Evolutionary conservation across 108 stramenopile genomes (phyloP).

Genomic region (Epithemia pelagica): DNA sequence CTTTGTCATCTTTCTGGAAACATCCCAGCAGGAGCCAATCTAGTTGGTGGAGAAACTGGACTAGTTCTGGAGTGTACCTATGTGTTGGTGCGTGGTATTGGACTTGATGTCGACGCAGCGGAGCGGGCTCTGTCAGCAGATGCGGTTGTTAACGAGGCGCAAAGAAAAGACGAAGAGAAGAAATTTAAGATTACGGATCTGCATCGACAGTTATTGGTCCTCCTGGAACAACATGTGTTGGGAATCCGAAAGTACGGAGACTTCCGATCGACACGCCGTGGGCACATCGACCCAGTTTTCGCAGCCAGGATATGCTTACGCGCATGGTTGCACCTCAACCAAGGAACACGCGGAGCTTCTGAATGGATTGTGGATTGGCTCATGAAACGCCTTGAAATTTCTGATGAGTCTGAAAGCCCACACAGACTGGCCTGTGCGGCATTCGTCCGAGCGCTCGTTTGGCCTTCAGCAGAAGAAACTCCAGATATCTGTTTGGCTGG

Average conservation of each 20-base stretch:
- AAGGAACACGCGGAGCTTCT: slow-evolving; percentile 12
- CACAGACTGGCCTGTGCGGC: slow-evolving; percentile 75
- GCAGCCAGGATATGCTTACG: slow-evolving; percentile 61
- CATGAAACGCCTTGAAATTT: slow-evolving; percentile 23
- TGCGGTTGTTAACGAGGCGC: slow-evolving; percentile 8
- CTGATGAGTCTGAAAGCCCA: slow-evolving; percentile 9
- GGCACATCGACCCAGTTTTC: slow-evolving; percentile 61
- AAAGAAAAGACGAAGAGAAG: not conserved
- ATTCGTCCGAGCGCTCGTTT: slow-evolving; percentile 54
- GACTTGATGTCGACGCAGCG: slow-evolving; percentile 56
- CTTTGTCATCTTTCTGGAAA: slow-evolving; percentile 62
- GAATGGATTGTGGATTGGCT: slow-evolving; percentile 48
- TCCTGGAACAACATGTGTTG: slow-evolving; percentile 61
- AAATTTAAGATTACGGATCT: slow-evolving; percentile 36
- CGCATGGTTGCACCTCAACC: slow-evolving; percentile 49
- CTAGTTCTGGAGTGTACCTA: slow-evolving; percentile 61
- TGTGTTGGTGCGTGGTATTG: slow-evolving; percentile 39
- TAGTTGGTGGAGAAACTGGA: slow-evolving; percentile 72
- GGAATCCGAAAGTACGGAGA: slow-evolving; percentile 63
- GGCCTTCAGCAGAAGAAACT: slow-evolving; percentile 40
- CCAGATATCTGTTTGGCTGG: slow-evolving; percentile 27
- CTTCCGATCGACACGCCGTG: slow-evolving; percentile 43
- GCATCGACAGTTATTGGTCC: slow-evolving; percentile 51
- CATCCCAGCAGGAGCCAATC: slow-evolving; percentile 59
- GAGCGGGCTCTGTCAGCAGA: slow-evolving; percentile 43